Evolutionary conservation across 257 asterid genomes (phyloP), one percentile per base, ranked within the genome.

Genomic region (Thymus quinquecostatus): DNA sequence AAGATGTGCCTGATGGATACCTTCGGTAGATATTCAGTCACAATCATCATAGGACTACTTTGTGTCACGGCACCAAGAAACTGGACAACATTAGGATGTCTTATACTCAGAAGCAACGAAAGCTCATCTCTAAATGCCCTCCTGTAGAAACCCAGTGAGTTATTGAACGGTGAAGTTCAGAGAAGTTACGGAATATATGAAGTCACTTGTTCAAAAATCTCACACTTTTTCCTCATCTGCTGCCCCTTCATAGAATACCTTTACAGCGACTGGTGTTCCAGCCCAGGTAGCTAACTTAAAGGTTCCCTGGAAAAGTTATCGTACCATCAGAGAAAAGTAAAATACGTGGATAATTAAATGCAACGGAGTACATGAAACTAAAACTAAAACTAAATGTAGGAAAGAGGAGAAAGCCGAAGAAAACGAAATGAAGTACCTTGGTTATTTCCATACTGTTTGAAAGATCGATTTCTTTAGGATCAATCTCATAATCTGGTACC

Each of bases 41-140:
- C 97, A 78, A 94, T 94, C 98, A 94, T 91, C 97, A 91, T 94
- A 12, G 98, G 98, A 86, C 89, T 89, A 78, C 89, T 91, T 71
- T 94, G 98, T 30, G 98, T 94, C 47, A 94, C 97, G 56, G 98
- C 98, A 14, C 97, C 97, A 78, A 94, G 96, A 89, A 94, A 94
- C 75, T 94, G 97, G 51, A 94, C 93, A 5, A 94, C 96, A 70
- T 94, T 94, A 45, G 98, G 98, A 83, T 94, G 97, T 45, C 97
- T 84, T 66, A 89, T 72, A 81, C 85, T 89, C 90, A 87, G 97
- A 79, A 89, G 96, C 78, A 94, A 82, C 2, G 89, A 83, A 75
- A 91, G 96, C 84, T 91, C 98, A 28, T 91, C 96, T 54, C 91
- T 76, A 58, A 94, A 94, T 59, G 96, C 90, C 77, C 67, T 81